phyloP scores from a whole-genome alignment of 1,139 yeast genomes.

The Geotrichum restrictum region DNA sequence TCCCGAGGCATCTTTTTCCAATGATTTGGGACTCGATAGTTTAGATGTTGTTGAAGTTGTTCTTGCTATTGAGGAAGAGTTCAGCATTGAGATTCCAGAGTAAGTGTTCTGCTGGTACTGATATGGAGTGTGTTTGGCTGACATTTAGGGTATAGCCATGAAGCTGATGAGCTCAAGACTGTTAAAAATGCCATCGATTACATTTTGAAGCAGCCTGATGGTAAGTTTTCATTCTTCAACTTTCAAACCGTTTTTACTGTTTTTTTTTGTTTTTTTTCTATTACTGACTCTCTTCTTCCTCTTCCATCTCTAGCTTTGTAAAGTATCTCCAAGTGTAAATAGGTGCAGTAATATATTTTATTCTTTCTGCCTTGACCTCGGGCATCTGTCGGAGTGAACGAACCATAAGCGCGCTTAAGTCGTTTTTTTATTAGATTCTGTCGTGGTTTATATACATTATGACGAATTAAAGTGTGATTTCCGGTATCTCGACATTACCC shows the following conservation, averaged over 20 bases:
- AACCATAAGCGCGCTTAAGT: too few relatives aligned
- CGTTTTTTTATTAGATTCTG: not conserved
- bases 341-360: not conserved
- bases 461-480: too few relatives aligned
- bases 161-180: conserved; percentile 77
- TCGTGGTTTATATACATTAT: not conserved
- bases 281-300: not conserved
- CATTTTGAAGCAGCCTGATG: conserved; percentile 60
- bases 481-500: too few relatives aligned
- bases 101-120: too few relatives aligned
- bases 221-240: too few relatives aligned
- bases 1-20: conserved; percentile 58
- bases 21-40: conserved; percentile 80
- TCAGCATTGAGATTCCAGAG: conserved; percentile 69
- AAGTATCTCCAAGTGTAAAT: too few relatives aligned
- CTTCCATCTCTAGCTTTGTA: not conserved
- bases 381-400: too few relatives aligned
- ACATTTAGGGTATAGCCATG: conserved; percentile 41
- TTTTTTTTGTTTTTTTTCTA: not conserved
- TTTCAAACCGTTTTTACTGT: too few relatives aligned
- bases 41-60: conserved; percentile 85
- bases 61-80: conserved; percentile 80
- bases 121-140: not conserved
- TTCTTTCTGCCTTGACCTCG: conserved; percentile 7
- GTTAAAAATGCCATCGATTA: conserved; percentile 79